Evolutionary conservation across 495 filamentous ascomycete species (phyloP).

Genomic region (Xylaria nigripes): DNA sequence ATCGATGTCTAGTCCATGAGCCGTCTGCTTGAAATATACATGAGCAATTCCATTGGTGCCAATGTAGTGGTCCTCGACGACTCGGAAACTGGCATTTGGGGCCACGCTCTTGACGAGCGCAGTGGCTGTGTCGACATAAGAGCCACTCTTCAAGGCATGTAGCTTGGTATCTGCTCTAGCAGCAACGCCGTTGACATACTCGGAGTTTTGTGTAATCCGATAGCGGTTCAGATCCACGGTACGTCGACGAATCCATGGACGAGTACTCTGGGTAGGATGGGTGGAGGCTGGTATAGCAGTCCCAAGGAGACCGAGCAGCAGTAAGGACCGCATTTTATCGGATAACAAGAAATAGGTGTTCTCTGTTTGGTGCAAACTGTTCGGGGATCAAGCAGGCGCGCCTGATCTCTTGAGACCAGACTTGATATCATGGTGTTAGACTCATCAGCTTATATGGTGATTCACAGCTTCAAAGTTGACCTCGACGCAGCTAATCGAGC

Average conservation of each 20-base stretch:
- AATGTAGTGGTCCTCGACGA: conserved; percentile 38
- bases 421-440: neutral
- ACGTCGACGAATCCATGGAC: conserved; percentile 23
- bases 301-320: conserved; percentile 30
- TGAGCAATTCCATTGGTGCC: conserved; percentile 42
- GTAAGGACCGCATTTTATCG: conserved; percentile 24
- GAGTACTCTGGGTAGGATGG: conserved; percentile 17
- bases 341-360: conserved; percentile 9
- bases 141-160: conserved; percentile 19
- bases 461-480: neutral
- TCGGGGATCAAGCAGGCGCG: conserved; percentile 3
- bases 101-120: conserved; percentile 24
- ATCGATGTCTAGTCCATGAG: conserved; percentile 44
- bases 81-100: conserved; percentile 29
- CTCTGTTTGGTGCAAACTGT: neutral
- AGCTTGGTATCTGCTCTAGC: conserved; percentile 13
- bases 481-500: conserved; percentile 8
- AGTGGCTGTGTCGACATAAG: conserved; percentile 29
- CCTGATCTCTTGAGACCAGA: conserved; percentile 12
- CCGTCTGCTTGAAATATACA: conserved; percentile 47
- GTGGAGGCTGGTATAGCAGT: conserved; percentile 21
- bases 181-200: conserved; percentile 20
- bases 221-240: conserved; percentile 27
- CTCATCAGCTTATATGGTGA: conserved; percentile 17
- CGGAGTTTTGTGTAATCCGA: conserved; percentile 22